Evolutionary conservation across 2,329 filamentous ascomycete species (phyloP), one percentile per base, ranked within the genome.

Genomic region (Aphanoascus verrucosus): DNA sequence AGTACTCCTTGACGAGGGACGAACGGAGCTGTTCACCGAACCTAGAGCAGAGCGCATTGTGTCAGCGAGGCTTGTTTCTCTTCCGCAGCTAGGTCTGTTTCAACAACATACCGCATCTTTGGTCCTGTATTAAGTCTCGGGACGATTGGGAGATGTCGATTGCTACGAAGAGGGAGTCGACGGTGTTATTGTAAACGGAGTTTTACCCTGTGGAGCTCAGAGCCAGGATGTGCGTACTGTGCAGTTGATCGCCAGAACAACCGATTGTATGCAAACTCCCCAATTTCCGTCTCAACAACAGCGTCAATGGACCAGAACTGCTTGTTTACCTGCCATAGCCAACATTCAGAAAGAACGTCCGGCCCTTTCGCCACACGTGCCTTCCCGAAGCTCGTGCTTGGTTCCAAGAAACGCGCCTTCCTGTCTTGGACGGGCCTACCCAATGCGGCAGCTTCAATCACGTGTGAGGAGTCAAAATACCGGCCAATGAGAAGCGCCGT

Each of bases 11-110:
- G 72, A 97, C 94, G 66, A 95, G 80, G 68, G 90, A 96, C 65
- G 88, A 91, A 60, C 88, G 88, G 65, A 98, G 83, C 78, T 98
- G 90, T 73, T 96, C 88, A 69, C 93, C 93, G 77, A 97, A 98
- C 78, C 81, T 84, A 37, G n/a, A 40, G 1, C 12, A 19, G 34
- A 11, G 20, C 35, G 6, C 37, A 41, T 5, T 35, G 37, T 12
- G 20, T 41, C 12, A 31, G 35, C 37, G 23, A 15, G 8, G 3
- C 42, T n/a, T 8, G 12, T 9, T 9, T 14, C 40, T 19, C 14
- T 42, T 17, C 17, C 40, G 5, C 2, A 17, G 14, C 34, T 5
- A 37, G 37, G 9, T n/a, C 8, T 19, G 15, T 11, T 11, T 43
- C 28, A 14, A 35, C n/a, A 43, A 51, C 49, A 7, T 44, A 51